Conservation (phyloP, 2,329 filamentous ascomycete genomes). For the Teratosphaeriaceae sp. region DNA sequence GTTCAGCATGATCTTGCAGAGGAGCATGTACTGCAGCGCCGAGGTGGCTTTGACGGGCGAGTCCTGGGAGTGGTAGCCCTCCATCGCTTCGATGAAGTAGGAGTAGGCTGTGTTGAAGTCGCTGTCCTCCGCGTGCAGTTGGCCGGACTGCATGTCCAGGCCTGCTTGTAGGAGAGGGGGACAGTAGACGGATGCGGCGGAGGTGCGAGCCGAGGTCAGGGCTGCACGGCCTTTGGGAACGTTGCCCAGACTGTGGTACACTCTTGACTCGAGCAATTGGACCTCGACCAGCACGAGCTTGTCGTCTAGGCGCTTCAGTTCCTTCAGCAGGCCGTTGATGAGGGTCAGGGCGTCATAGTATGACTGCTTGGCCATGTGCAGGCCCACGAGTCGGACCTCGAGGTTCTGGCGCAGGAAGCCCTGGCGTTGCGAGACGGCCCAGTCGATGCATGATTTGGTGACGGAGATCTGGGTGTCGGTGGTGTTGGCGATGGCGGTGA, state of each 20-base stretch:
- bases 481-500: constrained; percentile 87
- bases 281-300: constrained; percentile 98
- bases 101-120: constrained; percentile 99
- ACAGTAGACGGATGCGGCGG: constrained; percentile 94
- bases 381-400: constrained; percentile 84
- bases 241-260: constrained; percentile 97
- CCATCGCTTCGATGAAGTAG: constrained; percentile 98
- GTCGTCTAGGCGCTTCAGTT: constrained; percentile 96
- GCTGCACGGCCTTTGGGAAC: constrained; percentile 93
- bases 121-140: constrained; percentile 96
- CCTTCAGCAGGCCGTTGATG: constrained; percentile 91
- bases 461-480: constrained; percentile 90
- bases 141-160: constrained; percentile 98
- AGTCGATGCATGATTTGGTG: constrained; percentile 99
- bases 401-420: constrained; percentile 97
- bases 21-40: constrained; percentile 96
- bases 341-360: constrained; percentile 96
- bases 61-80: constrained; percentile 92
- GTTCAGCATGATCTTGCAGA: constrained; percentile 99
- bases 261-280: constrained; percentile 90
- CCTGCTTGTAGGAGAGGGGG: constrained; percentile 91
- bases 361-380: constrained; percentile 95
- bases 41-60: constrained; percentile 87
- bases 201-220: constrained; percentile 87
- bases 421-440: constrained; percentile 89